These are phyloP conservation scores for Agrocybe praecox DNA, from an alignment of 768 basidiomycete species.

Conservation along the genomic window DNA sequence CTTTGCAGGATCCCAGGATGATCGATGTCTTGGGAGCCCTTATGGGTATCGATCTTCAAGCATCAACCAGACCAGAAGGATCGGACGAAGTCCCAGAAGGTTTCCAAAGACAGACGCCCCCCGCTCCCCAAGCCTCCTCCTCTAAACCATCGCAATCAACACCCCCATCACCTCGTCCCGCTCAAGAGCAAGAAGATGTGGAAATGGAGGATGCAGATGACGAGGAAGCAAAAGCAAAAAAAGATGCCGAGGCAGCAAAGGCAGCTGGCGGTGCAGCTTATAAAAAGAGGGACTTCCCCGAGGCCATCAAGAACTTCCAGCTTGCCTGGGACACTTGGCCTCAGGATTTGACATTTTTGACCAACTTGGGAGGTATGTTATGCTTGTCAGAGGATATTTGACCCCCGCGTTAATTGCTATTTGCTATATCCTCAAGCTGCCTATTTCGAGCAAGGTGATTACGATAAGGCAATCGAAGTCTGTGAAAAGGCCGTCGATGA, in stretches of 20 bases:
- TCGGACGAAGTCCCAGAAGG: slow-evolving; percentile 79
- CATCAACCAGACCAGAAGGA: slow-evolving; percentile 81
- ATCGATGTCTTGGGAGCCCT: slow-evolving; percentile 90
- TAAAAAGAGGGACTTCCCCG: slow-evolving; percentile 82
- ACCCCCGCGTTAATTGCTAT: neutral
- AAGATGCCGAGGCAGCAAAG: slow-evolving; percentile 80
- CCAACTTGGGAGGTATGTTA: slow-evolving; percentile 78
- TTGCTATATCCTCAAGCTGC: slow-evolving; percentile 55
- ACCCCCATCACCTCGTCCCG: slow-evolving; percentile 28
- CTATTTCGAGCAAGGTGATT: slow-evolving; percentile 93
- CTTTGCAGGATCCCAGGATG: slow-evolving; percentile 86
- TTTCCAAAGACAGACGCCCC: slow-evolving; percentile 38
- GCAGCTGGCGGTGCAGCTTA: slow-evolving; percentile 78
- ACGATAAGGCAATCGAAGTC: slow-evolving; percentile 85
- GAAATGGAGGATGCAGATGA: slow-evolving; percentile 64
- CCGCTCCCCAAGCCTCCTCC: slow-evolving; percentile 48
- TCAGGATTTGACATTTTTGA: slow-evolving; percentile 91
- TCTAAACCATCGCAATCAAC: slow-evolving; percentile 35
- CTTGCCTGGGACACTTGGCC: slow-evolving; percentile 94
- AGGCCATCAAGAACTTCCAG: slow-evolving; percentile 74
- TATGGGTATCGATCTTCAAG: slow-evolving; percentile 93
- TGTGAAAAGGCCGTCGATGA: slow-evolving; percentile 98
- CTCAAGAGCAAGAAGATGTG: slow-evolving; percentile 69
- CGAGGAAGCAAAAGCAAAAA: slow-evolving; percentile 74
- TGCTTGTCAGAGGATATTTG: neutral